A percentile compares a stretch with the other conserved stretches of the same genome.
Conservation (phyloP, 2,329 filamentous ascomycete species). For the Fusarium pseudonygamai region DNA sequence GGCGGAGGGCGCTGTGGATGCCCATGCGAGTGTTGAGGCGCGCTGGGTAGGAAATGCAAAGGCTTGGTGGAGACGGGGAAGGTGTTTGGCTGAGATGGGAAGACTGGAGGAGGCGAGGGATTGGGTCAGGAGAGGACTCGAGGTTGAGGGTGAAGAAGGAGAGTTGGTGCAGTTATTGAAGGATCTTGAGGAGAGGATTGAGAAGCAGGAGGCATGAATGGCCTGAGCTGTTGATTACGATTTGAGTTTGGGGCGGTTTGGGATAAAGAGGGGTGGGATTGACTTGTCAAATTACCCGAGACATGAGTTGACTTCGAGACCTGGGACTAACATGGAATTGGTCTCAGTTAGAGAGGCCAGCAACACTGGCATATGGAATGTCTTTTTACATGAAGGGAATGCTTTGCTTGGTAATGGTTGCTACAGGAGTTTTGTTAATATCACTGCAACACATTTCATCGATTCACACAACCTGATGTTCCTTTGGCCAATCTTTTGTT, state of each 20-base stretch:
- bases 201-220: constrained; percentile 49
- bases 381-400: constrained; percentile 16
- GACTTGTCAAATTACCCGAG: constrained; percentile 1
- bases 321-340: background rate
- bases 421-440: constrained; percentile 22
- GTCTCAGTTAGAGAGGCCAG: constrained; percentile 17
- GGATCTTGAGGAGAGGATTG: constrained; percentile 65
- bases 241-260: background rate
- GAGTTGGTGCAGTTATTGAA: constrained; percentile 71
- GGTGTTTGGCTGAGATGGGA: constrained; percentile 91
- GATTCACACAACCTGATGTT: background rate
- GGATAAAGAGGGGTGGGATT: background rate
- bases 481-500: background rate
- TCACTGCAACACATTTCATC: constrained; percentile 1
- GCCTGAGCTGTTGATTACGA: background rate
- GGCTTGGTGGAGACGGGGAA: constrained; percentile 90
- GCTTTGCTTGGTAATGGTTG: constrained; percentile 9
- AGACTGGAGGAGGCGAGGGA: constrained; percentile 81
- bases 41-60: constrained; percentile 90
- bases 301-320: constrained; percentile 2
- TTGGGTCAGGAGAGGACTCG: constrained; percentile 80
- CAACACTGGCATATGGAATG: constrained; percentile 12
- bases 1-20: constrained; percentile 88
- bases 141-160: constrained; percentile 79
- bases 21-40: constrained; percentile 86